Conservation (phyloP, 768 basidiomycete genomes). For the Lentinula detonsa region DNA sequence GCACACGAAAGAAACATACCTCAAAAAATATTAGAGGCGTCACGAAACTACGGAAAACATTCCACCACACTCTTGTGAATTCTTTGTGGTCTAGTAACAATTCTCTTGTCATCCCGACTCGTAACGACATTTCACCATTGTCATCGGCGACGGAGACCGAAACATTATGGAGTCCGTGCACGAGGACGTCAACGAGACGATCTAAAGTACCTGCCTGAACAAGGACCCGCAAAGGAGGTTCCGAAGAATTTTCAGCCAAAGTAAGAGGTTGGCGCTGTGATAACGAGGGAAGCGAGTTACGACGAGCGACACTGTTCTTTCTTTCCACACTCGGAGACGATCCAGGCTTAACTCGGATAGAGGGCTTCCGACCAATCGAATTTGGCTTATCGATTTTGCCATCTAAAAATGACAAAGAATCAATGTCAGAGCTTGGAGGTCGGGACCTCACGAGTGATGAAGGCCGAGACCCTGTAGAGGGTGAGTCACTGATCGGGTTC, state of each 20-base stretch:
- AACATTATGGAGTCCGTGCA: slow-evolving; percentile 71
- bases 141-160: slow-evolving; percentile 81
- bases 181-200: slow-evolving; percentile 65
- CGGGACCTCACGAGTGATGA: slow-evolving; percentile 59
- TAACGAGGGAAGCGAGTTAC: slow-evolving; percentile 76
- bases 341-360: slow-evolving; percentile 73
- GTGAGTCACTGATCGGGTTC: slow-evolving; percentile 36
- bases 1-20: slow-evolving; percentile 34
- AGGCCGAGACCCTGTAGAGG: slow-evolving; percentile 40
- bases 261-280: slow-evolving; percentile 56
- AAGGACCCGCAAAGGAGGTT: slow-evolving; percentile 67
- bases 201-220: slow-evolving; percentile 78
- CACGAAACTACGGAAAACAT: slow-evolving; percentile 74
- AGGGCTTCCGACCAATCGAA: slow-evolving; percentile 51
- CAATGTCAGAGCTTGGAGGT: slow-evolving; percentile 46
- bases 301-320: slow-evolving; percentile 68
- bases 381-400: slow-evolving; percentile 21
- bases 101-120: slow-evolving; percentile 68
- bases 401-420: background rate
- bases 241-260: slow-evolving; percentile 56
- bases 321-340: slow-evolving; percentile 65
- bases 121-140: slow-evolving; percentile 77
- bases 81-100: slow-evolving; percentile 67
- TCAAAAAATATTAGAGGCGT: slow-evolving; percentile 81
- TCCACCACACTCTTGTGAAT: slow-evolving; percentile 80